A percentile compares a stretch with the other conserved stretches of the same genome.
Conservation (phyloP, 164 flowering plant species). For the Umbilicus rupestris region DNA sequence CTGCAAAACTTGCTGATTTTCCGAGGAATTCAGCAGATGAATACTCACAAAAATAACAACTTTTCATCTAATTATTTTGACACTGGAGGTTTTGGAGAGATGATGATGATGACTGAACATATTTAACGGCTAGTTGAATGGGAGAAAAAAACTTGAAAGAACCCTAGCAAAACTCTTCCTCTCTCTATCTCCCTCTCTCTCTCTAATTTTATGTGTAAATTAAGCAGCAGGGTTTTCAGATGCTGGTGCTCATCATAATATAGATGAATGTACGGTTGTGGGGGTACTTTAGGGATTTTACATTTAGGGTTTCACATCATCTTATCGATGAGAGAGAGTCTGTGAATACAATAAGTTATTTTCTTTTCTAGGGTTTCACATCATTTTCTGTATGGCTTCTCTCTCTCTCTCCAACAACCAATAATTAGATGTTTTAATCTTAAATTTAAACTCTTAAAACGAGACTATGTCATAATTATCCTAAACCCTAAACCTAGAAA, state of each 20-base stretch:
- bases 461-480: no score
- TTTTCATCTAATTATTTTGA: background rate
- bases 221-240: constrained; percentile 4
- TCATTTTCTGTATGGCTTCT: no score
- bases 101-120: background rate
- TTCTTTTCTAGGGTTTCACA: background rate
- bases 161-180: background rate
- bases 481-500: no score
- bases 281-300: background rate
- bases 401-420: no score
- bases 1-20: constrained; percentile 31
- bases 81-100: background rate
- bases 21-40: constrained; percentile 31
- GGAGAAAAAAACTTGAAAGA: background rate
- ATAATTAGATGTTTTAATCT: no score
- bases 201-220: background rate
- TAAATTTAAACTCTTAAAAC: no score
- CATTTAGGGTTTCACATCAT: background rate
- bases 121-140: background rate
- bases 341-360: background rate
- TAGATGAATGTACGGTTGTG: background rate
- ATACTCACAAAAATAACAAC: background rate
- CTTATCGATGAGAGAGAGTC: background rate
- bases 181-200: background rate
- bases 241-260: background rate